Percentiles rank a stretch among this genome's conserved stretches.
Conservation (phyloP, 1,139 yeast genomes). For the Pichia cactophila region DNA sequence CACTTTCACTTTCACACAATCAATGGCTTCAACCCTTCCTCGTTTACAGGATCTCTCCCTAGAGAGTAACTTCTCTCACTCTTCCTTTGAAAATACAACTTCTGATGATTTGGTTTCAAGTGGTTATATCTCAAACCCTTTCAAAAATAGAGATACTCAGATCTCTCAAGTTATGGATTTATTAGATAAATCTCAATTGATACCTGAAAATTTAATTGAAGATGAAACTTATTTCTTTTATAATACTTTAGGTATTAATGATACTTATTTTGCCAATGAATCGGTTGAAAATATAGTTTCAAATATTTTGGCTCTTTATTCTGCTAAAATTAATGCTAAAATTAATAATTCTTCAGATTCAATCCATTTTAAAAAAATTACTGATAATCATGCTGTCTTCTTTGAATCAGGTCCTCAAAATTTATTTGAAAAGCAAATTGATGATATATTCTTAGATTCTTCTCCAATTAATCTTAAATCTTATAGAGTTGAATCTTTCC, state of each 20-base stretch:
- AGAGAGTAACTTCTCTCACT: constrained; percentile 29
- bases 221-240: constrained; percentile 88
- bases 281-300: constrained; percentile 72
- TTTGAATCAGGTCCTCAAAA: constrained; percentile 49
- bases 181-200: constrained; percentile 76
- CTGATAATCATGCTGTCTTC: constrained; percentile 83
- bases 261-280: constrained; percentile 84
- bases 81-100: constrained; percentile 27
- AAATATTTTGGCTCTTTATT: constrained; percentile 79
- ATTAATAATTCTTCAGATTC: constrained; percentile 42
- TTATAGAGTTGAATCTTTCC: constrained; percentile 79
- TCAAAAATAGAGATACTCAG: constrained; percentile 76
- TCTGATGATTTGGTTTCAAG: constrained; percentile 26
- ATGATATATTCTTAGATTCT: constrained; percentile 62
- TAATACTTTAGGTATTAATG: constrained; percentile 81
- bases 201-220: constrained; percentile 82
- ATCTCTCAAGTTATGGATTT: constrained; percentile 75
- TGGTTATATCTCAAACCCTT: constrained; percentile 71
- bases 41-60: constrained; percentile 21
- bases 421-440: constrained; percentile 58
- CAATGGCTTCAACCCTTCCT: constrained; percentile 11
- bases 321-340: constrained; percentile 87
- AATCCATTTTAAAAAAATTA: constrained; percentile 68
- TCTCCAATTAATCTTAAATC: constrained; percentile 33
- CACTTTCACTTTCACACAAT: no score